Percentiles rank a stretch among this genome's conserved stretches.
Evolutionary conservation across 169 alveolate genomes (phyloP).

Genomic region (Cyclospora cayetanensis): DNA sequence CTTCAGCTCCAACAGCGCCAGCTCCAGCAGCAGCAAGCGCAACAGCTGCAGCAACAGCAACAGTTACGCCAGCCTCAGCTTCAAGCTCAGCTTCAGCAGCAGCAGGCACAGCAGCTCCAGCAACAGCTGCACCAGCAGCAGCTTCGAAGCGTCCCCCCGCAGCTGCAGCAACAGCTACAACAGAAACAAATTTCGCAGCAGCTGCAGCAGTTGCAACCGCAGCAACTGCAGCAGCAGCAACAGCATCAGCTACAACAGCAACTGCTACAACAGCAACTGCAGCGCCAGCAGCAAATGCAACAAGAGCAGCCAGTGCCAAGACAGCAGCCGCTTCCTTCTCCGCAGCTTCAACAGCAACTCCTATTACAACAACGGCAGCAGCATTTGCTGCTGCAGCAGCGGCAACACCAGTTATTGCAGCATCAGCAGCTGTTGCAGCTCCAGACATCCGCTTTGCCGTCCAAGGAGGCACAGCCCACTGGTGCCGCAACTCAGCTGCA

Average conservation of each 20-base stretch:
- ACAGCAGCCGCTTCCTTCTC: too few relatives aligned
- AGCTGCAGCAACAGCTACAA: conserved; percentile 13
- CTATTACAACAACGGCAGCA: too few relatives aligned
- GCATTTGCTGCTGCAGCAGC: conserved; percentile 11
- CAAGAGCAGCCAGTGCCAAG: not conserved
- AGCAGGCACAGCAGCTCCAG: not conserved
- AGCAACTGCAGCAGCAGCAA: conserved; percentile 45
- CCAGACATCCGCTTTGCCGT: not conserved
- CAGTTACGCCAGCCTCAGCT: too few relatives aligned
- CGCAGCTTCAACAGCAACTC: too few relatives aligned
- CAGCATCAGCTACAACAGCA: conserved; percentile 6
- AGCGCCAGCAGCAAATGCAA: conserved; percentile 26
- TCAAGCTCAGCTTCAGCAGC: too few relatives aligned
- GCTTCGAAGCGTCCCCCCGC: too few relatives aligned
- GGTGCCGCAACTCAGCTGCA: conserved; percentile 44
- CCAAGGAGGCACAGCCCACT: not conserved
- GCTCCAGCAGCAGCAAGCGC: conserved; percentile 23
- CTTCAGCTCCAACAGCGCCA: conserved; percentile 24
- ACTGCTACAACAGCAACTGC: not conserved
- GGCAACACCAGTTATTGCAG: conserved; percentile 34
- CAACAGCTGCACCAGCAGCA: not conserved
- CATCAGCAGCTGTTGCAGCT: conserved; percentile 47
- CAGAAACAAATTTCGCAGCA: not conserved
- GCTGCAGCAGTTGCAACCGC: conserved; percentile 41
- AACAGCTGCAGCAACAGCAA: conserved; percentile 45